Evolutionary conservation across 306 rosid species (phyloP), one percentile per base, ranked within the genome.

Genomic region (Cucumis hystrix): DNA sequence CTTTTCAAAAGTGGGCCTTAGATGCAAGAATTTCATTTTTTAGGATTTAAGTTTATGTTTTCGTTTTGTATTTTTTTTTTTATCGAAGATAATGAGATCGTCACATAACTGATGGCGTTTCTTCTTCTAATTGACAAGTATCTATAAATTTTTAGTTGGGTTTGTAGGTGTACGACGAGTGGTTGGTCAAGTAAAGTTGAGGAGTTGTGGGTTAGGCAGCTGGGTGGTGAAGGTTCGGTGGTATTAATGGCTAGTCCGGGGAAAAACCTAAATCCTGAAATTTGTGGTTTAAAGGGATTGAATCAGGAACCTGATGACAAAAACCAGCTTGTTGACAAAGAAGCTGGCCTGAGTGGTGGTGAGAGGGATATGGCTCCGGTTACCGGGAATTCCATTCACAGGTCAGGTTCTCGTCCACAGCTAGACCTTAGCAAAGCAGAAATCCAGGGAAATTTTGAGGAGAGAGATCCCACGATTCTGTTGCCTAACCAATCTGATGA

Each of bases 401-500:
- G 98, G 79, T 96, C 98, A 0, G 77, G 92, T 79, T 96, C 99
- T 43, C 77, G 99, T 84, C 99, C 98, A 6, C 99, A 88, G 79
- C 89, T 96, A 58, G 99, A 96, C 86, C 92, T 92, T 7, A 96
- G 98, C 85, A 96, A 96, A 80, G 99, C 99, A 62, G 96, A 92
- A 74, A 92, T 96, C 82, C 87, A 91, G 80, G 92, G 90, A 1
- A 91, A 87, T 84, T 87, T 86, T 23, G 98, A 89, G 84, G 98
- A 88, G 87, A 92, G 86, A 79, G 86, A 92, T 82, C 99, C 98
- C 18, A 88, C 97, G 13, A 96, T 96, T 72, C 85, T 96, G 80
- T 80, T 92, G 86, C 99, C 99, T 23, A 96, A 96, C 77, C 99
- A 96, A 82, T 92, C 99, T 75, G 98, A 96, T 86, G 96, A 96